Base-by-base conservation (phyloP, 2,329 filamentous ascomycete genomes). In the Bertia moriformis region DNA sequence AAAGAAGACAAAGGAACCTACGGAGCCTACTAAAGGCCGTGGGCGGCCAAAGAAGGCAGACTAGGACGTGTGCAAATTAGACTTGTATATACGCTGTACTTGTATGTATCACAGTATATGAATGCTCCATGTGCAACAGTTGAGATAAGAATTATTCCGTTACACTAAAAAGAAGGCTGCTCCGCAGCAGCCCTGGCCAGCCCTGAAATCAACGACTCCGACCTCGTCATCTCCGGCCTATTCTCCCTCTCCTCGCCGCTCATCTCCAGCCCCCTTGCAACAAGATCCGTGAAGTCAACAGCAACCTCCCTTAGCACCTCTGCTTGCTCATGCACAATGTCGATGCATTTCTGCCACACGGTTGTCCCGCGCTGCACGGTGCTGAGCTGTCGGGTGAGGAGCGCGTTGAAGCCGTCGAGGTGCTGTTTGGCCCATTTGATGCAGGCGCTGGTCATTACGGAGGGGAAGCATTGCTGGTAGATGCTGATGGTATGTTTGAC, bases 371-470 rank as follows among this genome's bases (percentile, higher is more conserved):
- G 61, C 36, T 78, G 69, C 2, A 81, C 69, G 45, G 70, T 75
- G 49, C 75, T 78, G 40, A 84, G 54, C 51, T 84, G 79, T 39
- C 78, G 61, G 32, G 62, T 65, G 20, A 84, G 59, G n/a, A 78
- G 62, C 19, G 62, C 63, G 48, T 83, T 83, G 59, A 84, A 84
- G 1, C 67, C 70, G 47, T 83, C 78, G 4, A 84, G 65, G 45
- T 81, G 71, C 43, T 78, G 71, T 48, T 83, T 83, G 0, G 77
- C 78, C 80, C 80, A 85, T 49, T 76, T 79, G 41, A 85, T 78
- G 44, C 76, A 79, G 1, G 78, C 77, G 43, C 74, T 79, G 56
- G 75, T 78, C 48, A 78, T 71, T 10, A 67, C 59, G 19, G 73
- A 59, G 1, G 76, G 67, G 48, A 83, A 83, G 44, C 75, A 79